A percentile compares a stretch with the other conserved stretches of the same genome.
phyloP scores from a whole-genome alignment of 768 basidiomycete species.

The Phlegmacium glaucopus region DNA sequence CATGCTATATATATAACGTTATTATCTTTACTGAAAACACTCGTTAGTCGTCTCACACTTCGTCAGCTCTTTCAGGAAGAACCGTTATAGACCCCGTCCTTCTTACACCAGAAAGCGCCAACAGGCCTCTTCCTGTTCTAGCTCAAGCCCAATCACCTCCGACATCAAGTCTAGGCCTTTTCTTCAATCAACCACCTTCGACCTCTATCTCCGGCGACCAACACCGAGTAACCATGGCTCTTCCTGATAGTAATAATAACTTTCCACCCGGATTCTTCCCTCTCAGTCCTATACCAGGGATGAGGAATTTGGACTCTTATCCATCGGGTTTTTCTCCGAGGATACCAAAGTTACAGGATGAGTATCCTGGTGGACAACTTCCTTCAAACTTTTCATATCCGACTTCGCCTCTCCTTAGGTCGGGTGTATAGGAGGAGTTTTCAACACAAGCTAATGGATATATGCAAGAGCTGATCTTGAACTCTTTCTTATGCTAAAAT shows the following conservation, averaged over 20 bases:
- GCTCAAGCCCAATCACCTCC: background rate
- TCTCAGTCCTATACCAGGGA: conserved; percentile 30
- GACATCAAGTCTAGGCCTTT: background rate
- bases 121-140: conserved; percentile 16
- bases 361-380: conserved; percentile 5
- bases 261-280: conserved; percentile 38
- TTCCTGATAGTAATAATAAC: conserved; percentile 27
- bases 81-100: conserved; percentile 35
- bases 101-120: conserved; percentile 40
- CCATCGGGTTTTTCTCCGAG: conserved; percentile 16
- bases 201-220: background rate
- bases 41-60: conserved; percentile 13
- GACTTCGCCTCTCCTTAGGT: conserved; percentile 7
- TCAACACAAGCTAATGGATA: no score
- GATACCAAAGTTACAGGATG: conserved; percentile 1
- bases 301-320: conserved; percentile 17
- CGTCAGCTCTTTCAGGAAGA: conserved; percentile 31
- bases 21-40: background rate
- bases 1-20: background rate
- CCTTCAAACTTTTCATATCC: conserved; percentile 12
- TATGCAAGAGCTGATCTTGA: no score
- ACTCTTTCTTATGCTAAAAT: no score
- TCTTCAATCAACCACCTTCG: background rate
- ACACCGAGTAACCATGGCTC: conserved; percentile 16
- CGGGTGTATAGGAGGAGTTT: no score